These are phyloP conservation scores for Leishmania arabica DNA, from an alignment of 208 protist species.

Conservation along the genomic window DNA sequence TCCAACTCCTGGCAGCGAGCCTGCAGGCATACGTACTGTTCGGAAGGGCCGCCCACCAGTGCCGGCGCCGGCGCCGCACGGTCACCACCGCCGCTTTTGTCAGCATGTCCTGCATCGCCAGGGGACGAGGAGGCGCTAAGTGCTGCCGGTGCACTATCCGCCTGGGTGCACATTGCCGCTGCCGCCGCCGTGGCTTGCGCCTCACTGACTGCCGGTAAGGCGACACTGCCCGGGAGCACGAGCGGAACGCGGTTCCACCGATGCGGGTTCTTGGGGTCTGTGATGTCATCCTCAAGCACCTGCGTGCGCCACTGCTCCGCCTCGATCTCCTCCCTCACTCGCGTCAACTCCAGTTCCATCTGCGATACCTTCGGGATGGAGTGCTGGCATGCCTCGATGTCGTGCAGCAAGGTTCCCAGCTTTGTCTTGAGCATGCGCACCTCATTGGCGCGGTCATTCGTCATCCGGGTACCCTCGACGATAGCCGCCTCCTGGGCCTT, in stretches of 20 bases:
- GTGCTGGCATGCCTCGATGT: conserved; percentile 79
- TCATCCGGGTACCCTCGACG: conserved; percentile 80
- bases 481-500: conserved; percentile 94
- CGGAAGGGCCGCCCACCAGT: conserved; percentile 49
- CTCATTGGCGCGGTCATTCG: conserved; percentile 78
- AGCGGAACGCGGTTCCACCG: conserved; percentile 65
- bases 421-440: conserved; percentile 71
- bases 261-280: conserved; percentile 82
- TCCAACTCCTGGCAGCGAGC: conserved; percentile 92
- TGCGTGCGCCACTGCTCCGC: conserved; percentile 84
- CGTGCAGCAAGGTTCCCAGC: conserved; percentile 77
- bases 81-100: not conserved
- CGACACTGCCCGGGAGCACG: not conserved
- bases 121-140: not conserved
- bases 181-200: not conserved
- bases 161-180: not conserved
- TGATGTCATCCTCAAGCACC: conserved; percentile 84
- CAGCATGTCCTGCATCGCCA: conserved; percentile 6
- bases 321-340: conserved; percentile 78
- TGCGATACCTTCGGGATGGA: conserved; percentile 84
- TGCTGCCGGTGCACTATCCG: not conserved
- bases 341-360: conserved; percentile 79
- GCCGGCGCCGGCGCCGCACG: not conserved
- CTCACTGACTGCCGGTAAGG: not conserved
- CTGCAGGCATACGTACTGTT: conserved; percentile 86